phyloP scores from a whole-genome alignment of 176 grass and related monocot genomes.

The Chloris gayana region DNA sequence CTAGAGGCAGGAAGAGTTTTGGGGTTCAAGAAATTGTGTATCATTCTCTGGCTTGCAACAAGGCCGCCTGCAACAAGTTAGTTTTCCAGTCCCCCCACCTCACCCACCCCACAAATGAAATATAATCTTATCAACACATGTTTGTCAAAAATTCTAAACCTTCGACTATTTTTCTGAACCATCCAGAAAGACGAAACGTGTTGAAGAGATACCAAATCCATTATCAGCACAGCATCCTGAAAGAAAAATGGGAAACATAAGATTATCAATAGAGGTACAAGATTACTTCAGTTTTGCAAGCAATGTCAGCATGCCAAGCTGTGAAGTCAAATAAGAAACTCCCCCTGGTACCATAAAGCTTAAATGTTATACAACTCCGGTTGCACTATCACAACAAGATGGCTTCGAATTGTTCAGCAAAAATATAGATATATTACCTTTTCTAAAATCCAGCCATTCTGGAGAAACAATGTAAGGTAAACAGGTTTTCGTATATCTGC shows the following conservation, averaged over 20 bases:
- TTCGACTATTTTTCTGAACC: conserved; percentile 81
- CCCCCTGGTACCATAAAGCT: conserved; percentile 1
- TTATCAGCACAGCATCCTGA: conserved; percentile 80
- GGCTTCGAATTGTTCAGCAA: not conserved
- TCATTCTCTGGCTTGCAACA: too few species aligned
- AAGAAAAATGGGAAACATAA: conserved; percentile 40
- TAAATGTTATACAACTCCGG: not conserved
- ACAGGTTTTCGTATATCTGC: conserved; percentile 85
- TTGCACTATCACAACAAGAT: conserved; percentile 2
- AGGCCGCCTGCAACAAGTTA: too few species aligned
- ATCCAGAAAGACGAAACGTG: conserved; percentile 93
- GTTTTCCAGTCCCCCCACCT: too few species aligned
- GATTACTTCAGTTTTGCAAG: not conserved
- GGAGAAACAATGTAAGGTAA: conserved; percentile 89
- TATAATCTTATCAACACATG: too few species aligned
- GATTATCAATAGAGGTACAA: conserved; percentile 25
- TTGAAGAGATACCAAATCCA: conserved; percentile 71
- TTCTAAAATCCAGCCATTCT: conserved; percentile 90
- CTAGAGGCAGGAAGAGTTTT: too few species aligned
- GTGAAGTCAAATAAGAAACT: conserved; percentile 21
- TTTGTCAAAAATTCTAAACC: conserved; percentile 51
- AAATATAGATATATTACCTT: conserved; percentile 63
- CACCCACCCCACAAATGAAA: too few species aligned
- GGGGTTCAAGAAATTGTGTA: too few species aligned
- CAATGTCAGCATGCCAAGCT: conserved; percentile 15